Base-by-base conservation (phyloP, 1,284 basidiomycete species). In the Cutaneotrichosporon cyanovorans region DNA sequence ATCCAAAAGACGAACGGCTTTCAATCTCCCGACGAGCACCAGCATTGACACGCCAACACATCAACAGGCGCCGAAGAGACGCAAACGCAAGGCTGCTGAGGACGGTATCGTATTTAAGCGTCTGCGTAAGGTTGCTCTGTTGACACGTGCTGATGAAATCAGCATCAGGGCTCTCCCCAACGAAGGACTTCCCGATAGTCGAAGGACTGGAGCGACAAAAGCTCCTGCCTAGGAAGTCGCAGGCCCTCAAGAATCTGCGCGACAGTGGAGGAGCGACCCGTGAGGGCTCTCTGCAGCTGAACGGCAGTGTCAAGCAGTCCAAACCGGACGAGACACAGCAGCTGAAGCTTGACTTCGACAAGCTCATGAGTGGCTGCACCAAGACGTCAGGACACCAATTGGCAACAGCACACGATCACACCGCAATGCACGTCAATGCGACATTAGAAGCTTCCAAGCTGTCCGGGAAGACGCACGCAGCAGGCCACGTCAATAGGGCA, bases 71-170 rank as follows among this genome's bases (percentile, higher is more conserved):
- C n/a, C n/a, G 32, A 40, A 37, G 42, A 21, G 38, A n/a, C n/a
- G n/a, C 28, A 36, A 46, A 41, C n/a, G 20, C 12, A 21, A 49
- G 42, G 40, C 40, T 46, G 41, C 45, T 32, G 46, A 31, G 4
- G 48, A 46, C 35, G 45, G 48, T 36, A 35, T 54, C 37, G 35
- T 46, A 28, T 54, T 54, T 18, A 42, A 31, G 14, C 15, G 33
- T 1, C 46, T 54, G 6, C 53, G 53, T 54, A 32, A 42, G 48
- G 25, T 10, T 2, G 6, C 5, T 5, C 1, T 2, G 14, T 4
- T 0, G 1, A 3, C 2, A 1, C 12, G 25, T 28, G n/a, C 12
- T 7, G 39, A 41, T 2, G 12, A 50, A 18, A 12, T 5, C n/a
- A 50, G 48, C 53, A 1, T 10, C 42, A 1, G 34, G 31, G 16